Base-by-base conservation (phyloP, 2,329 filamentous ascomycete genomes). In the Claviceps lovelessii region DNA sequence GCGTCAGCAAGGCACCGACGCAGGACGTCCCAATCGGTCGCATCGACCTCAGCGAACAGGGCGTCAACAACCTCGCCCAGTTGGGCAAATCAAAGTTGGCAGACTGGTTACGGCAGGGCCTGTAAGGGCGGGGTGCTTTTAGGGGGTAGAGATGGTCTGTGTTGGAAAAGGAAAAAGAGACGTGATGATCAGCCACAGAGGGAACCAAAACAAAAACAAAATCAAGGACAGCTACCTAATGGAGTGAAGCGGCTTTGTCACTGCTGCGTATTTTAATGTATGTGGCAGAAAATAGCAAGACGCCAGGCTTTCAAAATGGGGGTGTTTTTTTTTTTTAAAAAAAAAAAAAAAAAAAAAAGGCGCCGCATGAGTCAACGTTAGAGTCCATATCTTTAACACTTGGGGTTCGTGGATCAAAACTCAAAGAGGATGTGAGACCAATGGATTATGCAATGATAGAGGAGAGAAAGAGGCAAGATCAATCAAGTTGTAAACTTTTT, bases 11-110 rank as follows among this genome's bases (percentile, higher is more conserved):
- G 70, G 90, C 93, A 45, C 93, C 93, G 10, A 84, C 85, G 46
- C 87, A 95, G 65, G 93, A 98, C 73, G 85, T 90, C 63, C 89
- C 90, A 67, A 81, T 96, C 70, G 89, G 93, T 76, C 88, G 87
- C 67, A 91, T 97, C 70, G 91, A 97, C 69, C 82, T 97, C 55
- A 94, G 89, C 64, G 91, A 97, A 72, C 90, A 96, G 72, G 91
- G 91, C 52, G 82, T 97, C 69, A 84, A 95, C 72, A 96, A 95
- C 73, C 77, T 91, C 61, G 93, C 90, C 71, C 88, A 95, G 69
- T 86, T 96, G 69, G 91, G 90, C 68, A 94, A 93, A 77, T 85
- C 85, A 64, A 91, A 95, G 72, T 73, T 95, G 66, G 86, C 88
- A 48, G 90, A 96, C 73, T 86, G 90, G 79, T 77, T 96, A 77